Evolutionary conservation across 345 rosid genomes (phyloP), one percentile per base, ranked within the genome.

Genomic region (Viola odorata): DNA sequence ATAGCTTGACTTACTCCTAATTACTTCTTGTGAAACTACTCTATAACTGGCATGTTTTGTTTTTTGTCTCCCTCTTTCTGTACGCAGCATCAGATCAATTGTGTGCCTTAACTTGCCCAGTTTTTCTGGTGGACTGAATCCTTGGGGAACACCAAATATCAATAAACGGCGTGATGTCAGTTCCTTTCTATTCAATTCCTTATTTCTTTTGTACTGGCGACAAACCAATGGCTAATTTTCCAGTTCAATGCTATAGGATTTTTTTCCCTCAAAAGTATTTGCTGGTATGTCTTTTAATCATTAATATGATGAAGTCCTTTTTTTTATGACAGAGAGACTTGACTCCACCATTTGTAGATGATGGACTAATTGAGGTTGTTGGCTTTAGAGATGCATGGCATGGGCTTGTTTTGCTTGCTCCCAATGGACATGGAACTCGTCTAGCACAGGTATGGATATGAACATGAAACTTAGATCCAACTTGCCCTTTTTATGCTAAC

Each of bases 361-460:
- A 89, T 80, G 92, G 85, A 53, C 86, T 65, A 54, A 58, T 89
- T 1, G 96, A 89, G 69, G 79, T 91, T 45, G 96, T 91, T 66
- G 98, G 98, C 57, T 91, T 89, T 68, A 77, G 85, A 85, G 88
- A 91, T 79, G 98, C 98, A 62, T 91, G 96, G 98, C 98, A 91
- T 68, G 95, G 95, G 63, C 91, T 91, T 49, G 88, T 82, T 53
- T 72, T 91, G 72, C 75, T 80, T 39, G 67, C 96, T 73, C 91
- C 98, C 23, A 81, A 87, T 12, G 95, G 96, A 42, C 98, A 91
- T 57, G 96, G 96, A 53, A 89, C 91, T 64, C 91, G 92, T 62
- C 88, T 87, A 66, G 92, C 98, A 12, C 98, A 91, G 86, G 96
- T 88, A 62, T 45, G n/a, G n/a, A n/a, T n/a, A n/a, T n/a, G n/a